Conservation (phyloP, 2,329 filamentous ascomycete genomes). For the Aspergillus niger region DNA sequence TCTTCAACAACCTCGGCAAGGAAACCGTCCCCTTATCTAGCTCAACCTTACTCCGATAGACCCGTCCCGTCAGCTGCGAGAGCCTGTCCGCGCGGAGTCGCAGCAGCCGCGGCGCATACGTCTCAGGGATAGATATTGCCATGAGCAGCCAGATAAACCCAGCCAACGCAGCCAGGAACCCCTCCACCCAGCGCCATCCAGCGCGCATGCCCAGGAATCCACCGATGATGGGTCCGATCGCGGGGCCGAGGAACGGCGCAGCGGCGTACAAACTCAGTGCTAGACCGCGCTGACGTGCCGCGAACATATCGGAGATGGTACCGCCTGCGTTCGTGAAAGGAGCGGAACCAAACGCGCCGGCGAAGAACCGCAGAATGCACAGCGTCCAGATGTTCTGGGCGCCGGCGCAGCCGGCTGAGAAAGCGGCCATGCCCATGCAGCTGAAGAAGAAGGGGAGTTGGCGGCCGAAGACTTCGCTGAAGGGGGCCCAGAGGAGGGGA, state of each 20-base stretch:
- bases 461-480: slow-evolving; percentile 7
- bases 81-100: background rate
- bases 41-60: slow-evolving; percentile 7
- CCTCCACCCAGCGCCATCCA: slow-evolving; percentile 7
- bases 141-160: slow-evolving; percentile 7
- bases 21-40: slow-evolving; percentile 1
- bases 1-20: background rate
- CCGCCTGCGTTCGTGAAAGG: slow-evolving; percentile 7
- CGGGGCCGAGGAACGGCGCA: background rate
- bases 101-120: background rate
- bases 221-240: slow-evolving; percentile 6
- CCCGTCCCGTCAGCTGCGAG: background rate
- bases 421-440: slow-evolving; percentile 5
- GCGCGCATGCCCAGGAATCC: slow-evolving; percentile 4
- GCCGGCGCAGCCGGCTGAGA: slow-evolving; percentile 2
- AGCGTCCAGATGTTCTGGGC: slow-evolving; percentile 7
- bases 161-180: background rate
- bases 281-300: background rate
- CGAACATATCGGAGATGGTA: slow-evolving; percentile 9
- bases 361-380: slow-evolving; percentile 6
- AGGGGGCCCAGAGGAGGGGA: slow-evolving; percentile 2
- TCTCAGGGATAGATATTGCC: background rate
- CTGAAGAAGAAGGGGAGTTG: slow-evolving; percentile 5
- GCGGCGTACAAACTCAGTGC: slow-evolving; percentile 6
- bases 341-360: background rate